A percentile compares a stretch with the other conserved stretches of the same genome.
These are phyloP conservation scores for Schoenoplectus tabernaemontani DNA, from an alignment of 202 grass and related monocot genomes.

Conservation along the genomic window DNA sequence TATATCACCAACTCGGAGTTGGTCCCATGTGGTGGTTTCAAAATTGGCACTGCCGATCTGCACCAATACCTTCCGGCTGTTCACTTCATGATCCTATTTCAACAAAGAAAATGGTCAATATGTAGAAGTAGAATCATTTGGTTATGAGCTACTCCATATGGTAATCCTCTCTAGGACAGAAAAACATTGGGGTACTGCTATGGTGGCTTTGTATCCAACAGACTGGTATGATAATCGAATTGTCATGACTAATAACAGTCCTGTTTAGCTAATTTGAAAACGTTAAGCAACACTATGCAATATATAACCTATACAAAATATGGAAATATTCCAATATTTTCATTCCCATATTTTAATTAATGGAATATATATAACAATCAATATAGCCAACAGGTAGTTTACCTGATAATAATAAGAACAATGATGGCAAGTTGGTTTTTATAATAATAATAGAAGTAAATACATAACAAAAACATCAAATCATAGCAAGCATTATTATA, in stretches of 20 bases:
- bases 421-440: too few species aligned
- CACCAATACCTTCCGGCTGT: conserved; percentile 73
- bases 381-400: neutral
- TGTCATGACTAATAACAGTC: neutral
- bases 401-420: neutral
- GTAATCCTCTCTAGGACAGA: neutral
- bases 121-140: neutral
- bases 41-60: conserved; percentile 54
- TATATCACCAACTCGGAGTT: conserved; percentile 84
- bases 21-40: conserved; percentile 60
- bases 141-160: neutral
- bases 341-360: neutral
- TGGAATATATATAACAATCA: neutral
- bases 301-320: neutral
- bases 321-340: neutral
- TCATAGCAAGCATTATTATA: neutral
- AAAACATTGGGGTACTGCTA: neutral
- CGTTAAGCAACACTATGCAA: neutral
- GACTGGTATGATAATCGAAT: neutral
- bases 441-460: neutral
- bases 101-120: conserved; percentile 10
- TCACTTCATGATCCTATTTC: conserved; percentile 78
- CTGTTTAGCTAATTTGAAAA: neutral
- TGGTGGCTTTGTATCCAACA: neutral
- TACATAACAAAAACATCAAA: neutral